Conservation (phyloP, 2,329 filamentous ascomycete species). For the Trichoderma gracile region DNA sequence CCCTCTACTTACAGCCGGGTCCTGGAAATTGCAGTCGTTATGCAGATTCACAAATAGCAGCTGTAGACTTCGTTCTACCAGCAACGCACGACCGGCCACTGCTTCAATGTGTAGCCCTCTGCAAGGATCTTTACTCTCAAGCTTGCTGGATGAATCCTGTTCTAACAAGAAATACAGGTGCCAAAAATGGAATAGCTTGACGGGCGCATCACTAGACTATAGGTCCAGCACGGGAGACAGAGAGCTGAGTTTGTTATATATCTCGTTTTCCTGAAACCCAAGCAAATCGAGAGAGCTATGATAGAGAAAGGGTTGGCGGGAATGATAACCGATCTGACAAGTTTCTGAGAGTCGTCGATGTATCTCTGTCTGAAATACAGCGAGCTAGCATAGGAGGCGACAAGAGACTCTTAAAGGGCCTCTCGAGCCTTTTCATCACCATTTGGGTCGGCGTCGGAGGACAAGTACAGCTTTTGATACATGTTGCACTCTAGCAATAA, state of each 20-base stretch:
- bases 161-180: neutral
- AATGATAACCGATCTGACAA: neutral
- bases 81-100: neutral
- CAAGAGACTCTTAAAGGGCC: neutral
- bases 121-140: neutral
- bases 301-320: neutral
- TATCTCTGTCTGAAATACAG: neutral
- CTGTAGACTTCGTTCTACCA: neutral
- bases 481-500: neutral
- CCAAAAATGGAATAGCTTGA: neutral
- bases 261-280: neutral
- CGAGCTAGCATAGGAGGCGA: neutral
- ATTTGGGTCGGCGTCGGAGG: neutral
- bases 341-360: constrained; percentile 29
- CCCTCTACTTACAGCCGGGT: neutral
- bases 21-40: neutral
- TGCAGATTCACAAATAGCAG: neutral
- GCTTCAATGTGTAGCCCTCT: neutral
- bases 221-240: neutral
- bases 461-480: neutral
- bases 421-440: neutral
- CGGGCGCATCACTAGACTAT: neutral
- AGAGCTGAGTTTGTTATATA: neutral
- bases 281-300: neutral
- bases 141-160: neutral